phyloP scores from a whole-genome alignment of 805 yeast species.

The Diddensiella caesifluorescens region DNA sequence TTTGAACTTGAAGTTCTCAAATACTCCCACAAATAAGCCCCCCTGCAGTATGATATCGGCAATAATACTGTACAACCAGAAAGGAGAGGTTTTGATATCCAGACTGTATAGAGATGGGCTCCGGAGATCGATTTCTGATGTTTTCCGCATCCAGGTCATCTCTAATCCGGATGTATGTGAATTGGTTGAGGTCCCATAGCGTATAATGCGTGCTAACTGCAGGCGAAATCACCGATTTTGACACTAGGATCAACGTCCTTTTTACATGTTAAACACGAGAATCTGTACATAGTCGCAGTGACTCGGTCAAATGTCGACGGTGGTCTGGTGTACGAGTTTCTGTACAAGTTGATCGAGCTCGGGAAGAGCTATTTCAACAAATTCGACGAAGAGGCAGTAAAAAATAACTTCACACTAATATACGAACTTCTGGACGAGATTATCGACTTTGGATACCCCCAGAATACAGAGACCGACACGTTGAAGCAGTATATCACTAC shows the following conservation, averaged over 20 bases:
- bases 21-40: neutral
- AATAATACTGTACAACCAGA: slow-evolving; percentile 65
- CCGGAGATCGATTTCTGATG: slow-evolving; percentile 73
- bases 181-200: neutral
- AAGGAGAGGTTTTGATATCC: slow-evolving; percentile 81
- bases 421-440: slow-evolving; percentile 76
- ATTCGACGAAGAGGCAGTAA: slow-evolving; percentile 47
- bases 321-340: slow-evolving; percentile 69
- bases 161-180: slow-evolving; percentile 47
- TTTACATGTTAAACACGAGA: slow-evolving; percentile 58
- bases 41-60: slow-evolving; percentile 75
- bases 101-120: slow-evolving; percentile 69
- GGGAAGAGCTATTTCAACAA: slow-evolving; percentile 41
- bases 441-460: slow-evolving; percentile 74
- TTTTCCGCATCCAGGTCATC: slow-evolving; percentile 89
- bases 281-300: slow-evolving; percentile 82
- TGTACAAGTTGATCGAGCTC: slow-evolving; percentile 55
- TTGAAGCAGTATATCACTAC: slow-evolving; percentile 37
- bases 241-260: slow-evolving; percentile 93
- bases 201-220: slow-evolving; percentile 4
- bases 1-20: too few relatives aligned
- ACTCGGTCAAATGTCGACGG: slow-evolving; percentile 86
- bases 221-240: slow-evolving; percentile 60
- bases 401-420: slow-evolving; percentile 59
- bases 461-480: slow-evolving; percentile 48